phyloP scores from a whole-genome alignment of 176 grass and related monocot species.

The bread wheat (Triticum aestivum) region DNA sequence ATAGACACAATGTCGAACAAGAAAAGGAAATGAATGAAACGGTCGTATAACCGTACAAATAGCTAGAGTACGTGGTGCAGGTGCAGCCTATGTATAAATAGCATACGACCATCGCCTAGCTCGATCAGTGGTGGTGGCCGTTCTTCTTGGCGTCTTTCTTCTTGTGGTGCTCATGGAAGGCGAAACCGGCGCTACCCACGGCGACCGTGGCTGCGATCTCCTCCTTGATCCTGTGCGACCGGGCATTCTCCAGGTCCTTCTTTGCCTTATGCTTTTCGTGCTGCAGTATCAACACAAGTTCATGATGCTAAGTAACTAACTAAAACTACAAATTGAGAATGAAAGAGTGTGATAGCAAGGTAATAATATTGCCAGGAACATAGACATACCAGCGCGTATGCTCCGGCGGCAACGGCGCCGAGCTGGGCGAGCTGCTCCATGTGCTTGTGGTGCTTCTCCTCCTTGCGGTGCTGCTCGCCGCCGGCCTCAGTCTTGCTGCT shows the following conservation, averaged over 20 bases:
- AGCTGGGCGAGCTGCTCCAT: neutral
- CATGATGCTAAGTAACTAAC: neutral
- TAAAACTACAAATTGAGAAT: too few relatives aligned
- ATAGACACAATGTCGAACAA: too few relatives aligned
- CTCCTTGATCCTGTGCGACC: constrained; percentile 57
- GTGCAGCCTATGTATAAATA: too few relatives aligned
- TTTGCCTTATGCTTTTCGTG: constrained; percentile 82
- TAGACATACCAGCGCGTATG: neutral
- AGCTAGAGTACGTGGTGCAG: too few relatives aligned
- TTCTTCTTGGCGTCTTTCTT: constrained; percentile 82
- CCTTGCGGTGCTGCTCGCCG: neutral
- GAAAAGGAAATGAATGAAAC: too few relatives aligned
- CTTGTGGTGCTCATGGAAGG: constrained; percentile 71
- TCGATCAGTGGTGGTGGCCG: neutral
- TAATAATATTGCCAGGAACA: too few relatives aligned
- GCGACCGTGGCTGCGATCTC: constrained; percentile 56
- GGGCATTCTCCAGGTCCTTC: constrained; percentile 63
- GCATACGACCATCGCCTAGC: too few relatives aligned
- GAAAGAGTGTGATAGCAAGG: too few relatives aligned
- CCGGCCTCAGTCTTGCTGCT: neutral
- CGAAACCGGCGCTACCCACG: constrained; percentile 53
- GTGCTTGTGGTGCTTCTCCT: neutral
- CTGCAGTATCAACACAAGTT: constrained; percentile 10
- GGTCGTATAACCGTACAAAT: too few relatives aligned
- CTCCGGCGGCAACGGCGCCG: neutral